Evolutionary conservation across 306 rosid genomes (phyloP), one percentile per base, ranked within the genome.

Genomic region (Cicer pinnatifidum): DNA sequence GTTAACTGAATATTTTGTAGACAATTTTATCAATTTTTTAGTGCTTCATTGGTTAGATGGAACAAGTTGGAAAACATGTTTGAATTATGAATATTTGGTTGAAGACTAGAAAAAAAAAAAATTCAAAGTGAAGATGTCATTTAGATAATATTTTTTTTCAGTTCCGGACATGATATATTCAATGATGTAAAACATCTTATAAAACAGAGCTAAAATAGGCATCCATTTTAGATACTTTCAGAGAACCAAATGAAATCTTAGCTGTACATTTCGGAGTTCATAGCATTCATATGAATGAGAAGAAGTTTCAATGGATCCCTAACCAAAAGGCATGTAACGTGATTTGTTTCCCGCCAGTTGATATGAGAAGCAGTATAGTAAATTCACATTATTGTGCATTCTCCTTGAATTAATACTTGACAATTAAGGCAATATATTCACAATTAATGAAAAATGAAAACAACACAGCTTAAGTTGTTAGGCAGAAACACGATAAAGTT

Each of bases 231-330:
- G 67, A 71, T 78, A 58, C 70, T 58, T 67, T 35, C 45, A 75
- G n/a, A 75, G n/a, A 57, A 56, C 50, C 53, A 39, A 79, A 62
- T 50, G 38, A 48, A 78, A 74, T n/a, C 50, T 40, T 48, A 71
- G 44, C 20, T 11, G 12, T 20, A 54, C 58, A 68, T 69, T 46
- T 7, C 8, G 11, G 45, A 76, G 33, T 69, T 40, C 62, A 68
- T 40, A 12, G 53, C 68, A 15, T 68, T 80, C 60, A 51, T 61
- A 64, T 58, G 67, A 66, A 76, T 51, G 50, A 23, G 67, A 48
- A 58, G 63, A 46, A 60, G 57, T 57, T 38, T 45, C 56, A 53
- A 16, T 40, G 44, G 68, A 69, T 69, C 65, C 61, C 63, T 67
- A 66, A 61, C 61, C 54, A 13, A 16, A 74, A 68, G 67, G 72